These are phyloP conservation scores for Pestalotiopsis sp. DNA, from an alignment of 2,329 filamentous ascomycete species.

Conservation along the genomic window DNA sequence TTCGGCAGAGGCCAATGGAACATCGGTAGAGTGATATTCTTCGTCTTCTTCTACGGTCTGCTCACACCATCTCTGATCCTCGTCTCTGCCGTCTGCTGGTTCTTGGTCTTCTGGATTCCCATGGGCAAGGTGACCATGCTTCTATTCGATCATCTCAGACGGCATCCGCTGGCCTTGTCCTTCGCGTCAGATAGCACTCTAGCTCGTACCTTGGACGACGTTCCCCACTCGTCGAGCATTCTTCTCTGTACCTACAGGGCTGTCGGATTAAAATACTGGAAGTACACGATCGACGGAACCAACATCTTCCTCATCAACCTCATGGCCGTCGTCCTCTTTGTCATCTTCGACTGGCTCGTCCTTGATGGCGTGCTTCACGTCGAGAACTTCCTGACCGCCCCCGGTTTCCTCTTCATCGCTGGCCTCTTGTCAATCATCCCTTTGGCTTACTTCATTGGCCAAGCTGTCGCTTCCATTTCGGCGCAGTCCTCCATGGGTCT, in stretches of 20 bases:
- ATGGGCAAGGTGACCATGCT: slow-evolving; percentile 96
- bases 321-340: slow-evolving; percentile 88
- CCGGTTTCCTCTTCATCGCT: slow-evolving; percentile 82
- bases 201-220: slow-evolving; percentile 64
- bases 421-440: slow-evolving; percentile 92
- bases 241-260: slow-evolving; percentile 96
- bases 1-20: slow-evolving; percentile 98
- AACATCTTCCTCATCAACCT: slow-evolving; percentile 99
- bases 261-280: slow-evolving; percentile 95
- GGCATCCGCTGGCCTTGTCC: slow-evolving; percentile 87
- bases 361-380: slow-evolving; percentile 69
- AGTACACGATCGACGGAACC: slow-evolving; percentile 96
- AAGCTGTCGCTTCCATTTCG: slow-evolving; percentile 97
- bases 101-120: slow-evolving; percentile 95
- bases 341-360: slow-evolving; percentile 89
- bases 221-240: slow-evolving; percentile 74
- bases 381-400: slow-evolving; percentile 73
- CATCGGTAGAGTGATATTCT: slow-evolving; percentile 91
- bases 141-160: slow-evolving; percentile 85
- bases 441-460: slow-evolving; percentile 96
- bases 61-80: slow-evolving; percentile 84
- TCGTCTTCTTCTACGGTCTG: slow-evolving; percentile 91
- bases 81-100: slow-evolving; percentile 89
- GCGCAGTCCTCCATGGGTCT: slow-evolving; percentile 98
- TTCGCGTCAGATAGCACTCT: slow-evolving; percentile 86